phyloP scores from a whole-genome alignment of 345 rosid genomes.

The Camelina neglecta region DNA sequence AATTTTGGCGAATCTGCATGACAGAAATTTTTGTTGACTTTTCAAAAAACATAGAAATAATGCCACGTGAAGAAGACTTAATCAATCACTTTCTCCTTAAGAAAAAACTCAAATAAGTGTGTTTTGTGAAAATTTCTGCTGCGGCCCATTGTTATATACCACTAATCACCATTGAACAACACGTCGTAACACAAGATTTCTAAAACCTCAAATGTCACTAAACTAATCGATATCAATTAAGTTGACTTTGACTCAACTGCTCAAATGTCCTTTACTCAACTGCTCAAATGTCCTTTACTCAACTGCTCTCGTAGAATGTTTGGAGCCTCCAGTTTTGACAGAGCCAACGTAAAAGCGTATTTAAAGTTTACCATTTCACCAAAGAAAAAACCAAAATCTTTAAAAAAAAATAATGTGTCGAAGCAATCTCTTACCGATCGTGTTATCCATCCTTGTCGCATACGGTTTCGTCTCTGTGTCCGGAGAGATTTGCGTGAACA shows the following conservation, averaged over 20 bases:
- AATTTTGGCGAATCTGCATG: not conserved
- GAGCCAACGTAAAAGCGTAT: constrained; percentile 1
- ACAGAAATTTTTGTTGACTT: not conserved
- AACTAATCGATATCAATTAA: not conserved
- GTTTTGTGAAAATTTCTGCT: not conserved
- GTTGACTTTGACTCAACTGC: too few species aligned
- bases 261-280: too few species aligned
- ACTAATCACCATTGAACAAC: not conserved
- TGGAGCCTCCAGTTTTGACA: constrained; percentile 12
- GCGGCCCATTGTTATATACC: not conserved
- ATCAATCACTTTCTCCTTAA: constrained; percentile 11
- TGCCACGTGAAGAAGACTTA: not conserved
- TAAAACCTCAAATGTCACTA: not conserved
- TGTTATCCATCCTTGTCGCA: not conserved
- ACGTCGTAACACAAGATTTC: not conserved
- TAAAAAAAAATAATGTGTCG: not conserved
- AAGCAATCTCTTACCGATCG: not conserved
- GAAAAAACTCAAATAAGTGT: not conserved
- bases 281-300: too few species aligned
- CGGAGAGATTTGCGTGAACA: constrained; percentile 7
- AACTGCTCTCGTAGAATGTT: not conserved
- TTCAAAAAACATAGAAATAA: not conserved
- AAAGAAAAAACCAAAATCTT: not conserved
- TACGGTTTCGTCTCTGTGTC: not conserved
- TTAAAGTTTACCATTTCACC: not conserved